Conservation (phyloP, 805 yeast species). For the Starmera pachycereana region DNA sequence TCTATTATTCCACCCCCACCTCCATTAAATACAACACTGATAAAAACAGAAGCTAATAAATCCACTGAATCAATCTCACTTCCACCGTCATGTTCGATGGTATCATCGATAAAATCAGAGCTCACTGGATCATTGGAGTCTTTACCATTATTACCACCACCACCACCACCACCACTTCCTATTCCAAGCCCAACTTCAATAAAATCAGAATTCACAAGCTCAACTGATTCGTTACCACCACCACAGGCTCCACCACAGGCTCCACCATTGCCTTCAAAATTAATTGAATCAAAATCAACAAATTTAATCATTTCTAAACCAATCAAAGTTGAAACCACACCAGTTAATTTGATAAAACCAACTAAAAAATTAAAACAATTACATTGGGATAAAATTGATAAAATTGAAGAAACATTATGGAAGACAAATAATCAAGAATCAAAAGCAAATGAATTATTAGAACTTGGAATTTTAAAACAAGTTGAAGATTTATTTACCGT, state of each 20-base stretch:
- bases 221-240: slow-evolving; percentile 6
- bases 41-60: neutral
- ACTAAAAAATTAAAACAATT: slow-evolving; percentile 78
- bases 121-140: slow-evolving; percentile 22
- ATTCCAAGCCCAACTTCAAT: slow-evolving; percentile 1
- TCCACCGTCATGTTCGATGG: slow-evolving; percentile 14
- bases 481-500: slow-evolving; percentile 86
- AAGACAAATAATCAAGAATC: slow-evolving; percentile 44
- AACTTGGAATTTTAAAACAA: slow-evolving; percentile 73
- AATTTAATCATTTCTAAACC: neutral
- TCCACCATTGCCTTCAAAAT: slow-evolving; percentile 12
- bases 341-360: slow-evolving; percentile 25
- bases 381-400: slow-evolving; percentile 93
- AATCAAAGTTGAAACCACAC: slow-evolving; percentile 2
- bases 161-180: slow-evolving; percentile 11
- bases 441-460: slow-evolving; percentile 51
- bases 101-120: slow-evolving; percentile 5
- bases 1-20: slow-evolving; percentile 20
- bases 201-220: slow-evolving; percentile 4
- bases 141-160: slow-evolving; percentile 17
- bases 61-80: slow-evolving; percentile 6
- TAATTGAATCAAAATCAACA: too few species aligned
- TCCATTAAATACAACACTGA: slow-evolving; percentile 15
- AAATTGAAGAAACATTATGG: slow-evolving; percentile 85
- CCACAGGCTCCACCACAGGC: slow-evolving; percentile 15